Base-by-base conservation (phyloP, 75 land plant species). In the Selaginella tamariscina region DNA sequence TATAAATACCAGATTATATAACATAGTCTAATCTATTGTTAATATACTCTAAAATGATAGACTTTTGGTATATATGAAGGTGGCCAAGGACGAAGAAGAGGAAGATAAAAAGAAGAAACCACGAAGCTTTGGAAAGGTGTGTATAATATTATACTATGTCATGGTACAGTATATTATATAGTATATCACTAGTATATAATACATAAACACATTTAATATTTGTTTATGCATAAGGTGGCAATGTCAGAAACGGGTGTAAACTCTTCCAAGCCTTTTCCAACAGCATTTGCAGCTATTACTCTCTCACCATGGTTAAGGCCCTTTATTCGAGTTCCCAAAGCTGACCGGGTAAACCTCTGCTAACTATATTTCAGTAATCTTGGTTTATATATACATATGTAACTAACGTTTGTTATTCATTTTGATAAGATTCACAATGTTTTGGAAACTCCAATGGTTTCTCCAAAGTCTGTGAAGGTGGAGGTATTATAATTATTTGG, bases 61-160 rank as follows among this genome's bases (percentile, higher is more conserved):
- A 49, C 65, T 55, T 68, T 31, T 29, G 29, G 21, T 54, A 70
- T 54, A 39, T 28, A 54, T 2, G 62, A 59, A 59, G 71, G 26
- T 33, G 57, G 18, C 24, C 70, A 74, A 26, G 76, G 68, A 2
- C 24, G 74, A 74, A 26, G 76, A 74, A 2, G 74, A 72, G 23
- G 75, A 68, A 1, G 76, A 74, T 1, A 49, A 74, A 20, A 32
- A 55, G 27, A 56, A 71, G 27, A 74, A 68, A 30, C 76, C 76
- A 27, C 73, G 54, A 22, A 68, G 76, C 30, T 74, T 74, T 69
- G 76, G 76, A 31, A 73, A 56, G 71, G n/a, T n/a, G n/a, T n/a
- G n/a, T n/a, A n/a, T n/a, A n/a, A n/a, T n/a, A n/a, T n/a, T n/a
- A n/a, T n/a, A n/a, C n/a, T n/a, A n/a, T n/a, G n/a, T n/a, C n/a